These are phyloP conservation scores for Eremothecium cymbalariae DNA, from an alignment of 1,139 yeast species.

Conservation along the genomic window DNA sequence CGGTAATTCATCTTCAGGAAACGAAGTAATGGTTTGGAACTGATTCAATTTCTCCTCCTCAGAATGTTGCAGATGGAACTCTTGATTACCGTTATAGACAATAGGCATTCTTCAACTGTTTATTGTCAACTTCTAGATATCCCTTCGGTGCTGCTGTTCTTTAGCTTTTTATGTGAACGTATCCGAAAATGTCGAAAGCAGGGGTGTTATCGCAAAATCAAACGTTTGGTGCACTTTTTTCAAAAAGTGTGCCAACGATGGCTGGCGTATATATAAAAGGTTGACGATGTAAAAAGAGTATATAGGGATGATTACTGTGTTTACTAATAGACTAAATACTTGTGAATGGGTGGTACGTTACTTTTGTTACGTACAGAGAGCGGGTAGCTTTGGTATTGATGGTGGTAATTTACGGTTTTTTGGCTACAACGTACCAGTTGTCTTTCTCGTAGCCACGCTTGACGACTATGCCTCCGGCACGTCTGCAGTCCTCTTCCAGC, in stretches of 20 bases:
- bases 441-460: slow-evolving; percentile 84
- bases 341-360: too few relatives aligned
- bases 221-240: too few relatives aligned
- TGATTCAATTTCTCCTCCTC: slow-evolving; percentile 35
- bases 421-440: slow-evolving; percentile 79
- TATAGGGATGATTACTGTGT: too few relatives aligned
- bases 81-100: slow-evolving; percentile 17
- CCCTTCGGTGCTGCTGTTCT: not conserved
- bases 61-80: slow-evolving; percentile 31
- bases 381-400: too few relatives aligned
- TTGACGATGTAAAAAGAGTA: too few relatives aligned
- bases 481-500: slow-evolving; percentile 54
- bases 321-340: too few relatives aligned
- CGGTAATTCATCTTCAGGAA: slow-evolving; percentile 32
- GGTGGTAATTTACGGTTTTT: slow-evolving; percentile 28
- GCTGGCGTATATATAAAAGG: too few relatives aligned
- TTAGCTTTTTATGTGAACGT: not conserved
- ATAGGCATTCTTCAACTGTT: slow-evolving; percentile 23
- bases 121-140: not conserved
- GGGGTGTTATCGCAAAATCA: too few relatives aligned
- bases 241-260: too few relatives aligned
- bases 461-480: slow-evolving; percentile 61
- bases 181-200: not conserved
- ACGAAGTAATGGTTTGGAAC: slow-evolving; percentile 34
- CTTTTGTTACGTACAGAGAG: too few relatives aligned